phyloP scores from a whole-genome alignment of 805 yeast species.

The Pichia heedii region DNA sequence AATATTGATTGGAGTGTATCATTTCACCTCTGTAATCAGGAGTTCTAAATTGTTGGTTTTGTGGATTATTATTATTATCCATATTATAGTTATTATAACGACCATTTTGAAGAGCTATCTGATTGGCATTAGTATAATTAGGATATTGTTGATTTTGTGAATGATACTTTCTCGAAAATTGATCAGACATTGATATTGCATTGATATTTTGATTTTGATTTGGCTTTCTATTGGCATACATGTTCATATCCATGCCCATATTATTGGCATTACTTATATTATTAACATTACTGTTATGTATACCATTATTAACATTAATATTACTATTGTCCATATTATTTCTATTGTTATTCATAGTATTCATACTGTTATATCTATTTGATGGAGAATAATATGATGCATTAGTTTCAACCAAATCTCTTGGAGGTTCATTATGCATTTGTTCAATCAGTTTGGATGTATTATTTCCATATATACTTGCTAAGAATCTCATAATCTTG shows the following conservation, averaged over 20 bases:
- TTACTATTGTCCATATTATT: not conserved
- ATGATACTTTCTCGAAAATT: not conserved
- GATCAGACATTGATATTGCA: not conserved
- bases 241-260: too few relatives aligned
- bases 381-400: constrained; percentile 7
- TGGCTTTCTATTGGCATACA: too few relatives aligned
- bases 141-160: not conserved
- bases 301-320: not conserved
- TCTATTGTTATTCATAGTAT: not conserved
- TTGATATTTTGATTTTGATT: not conserved
- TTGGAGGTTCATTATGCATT: constrained; percentile 10
- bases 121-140: not conserved
- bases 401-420: constrained; percentile 15
- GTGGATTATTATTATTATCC: not conserved
- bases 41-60: not conserved
- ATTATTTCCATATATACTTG: constrained; percentile 67
- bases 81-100: not conserved
- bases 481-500: constrained; percentile 77
- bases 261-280: not conserved
- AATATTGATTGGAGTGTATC: not conserved
- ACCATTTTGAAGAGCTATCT: not conserved
- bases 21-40: not conserved
- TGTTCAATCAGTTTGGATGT: constrained; percentile 32
- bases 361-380: not conserved
- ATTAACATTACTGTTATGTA: not conserved